Base-by-base conservation (phyloP, 495 filamentous ascomycete species). In the Parmelia sp. region DNA sequence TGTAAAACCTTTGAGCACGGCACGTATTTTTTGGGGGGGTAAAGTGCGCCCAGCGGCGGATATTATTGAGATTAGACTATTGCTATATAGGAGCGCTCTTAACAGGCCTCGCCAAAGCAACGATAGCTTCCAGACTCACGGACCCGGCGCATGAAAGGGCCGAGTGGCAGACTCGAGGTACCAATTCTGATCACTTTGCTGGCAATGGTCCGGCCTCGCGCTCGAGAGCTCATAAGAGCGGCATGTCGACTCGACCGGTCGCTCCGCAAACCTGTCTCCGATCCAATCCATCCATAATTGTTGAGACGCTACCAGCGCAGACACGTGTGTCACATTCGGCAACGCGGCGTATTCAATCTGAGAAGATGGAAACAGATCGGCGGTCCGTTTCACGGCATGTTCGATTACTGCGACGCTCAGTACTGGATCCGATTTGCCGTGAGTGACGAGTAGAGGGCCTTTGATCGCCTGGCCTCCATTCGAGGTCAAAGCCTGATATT, bases 1-100 rank as follows among this genome's bases (percentile, higher is more conserved):
- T 77, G 77, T 17, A 68, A 65, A 55, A 80, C 75, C 0, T 76
- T 83, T 27, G 81, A 82, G 61, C 80, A 83, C 51, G 79, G 76
- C 44, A 45, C 44, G 17, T 45, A 45, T n/a, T n/a, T n/a, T n/a
- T n/a, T n/a, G n/a, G n/a, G n/a, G n/a, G n/a, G n/a, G n/a, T n/a
- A n/a, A n/a, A n/a, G n/a, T n/a, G n/a, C n/a, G n/a, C 35, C 10
- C 35, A 36, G 5, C 35, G 10, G 35, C 35, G 5, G 35, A 36
- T 4, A 36, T 36, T 36, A 36, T 36, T 36, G 35, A 36, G 35
- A 36, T 10, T 36, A 36, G 35, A 36, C 35, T 36, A 36, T 36
- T 10, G 35, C 35, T 36, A 36, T 36, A 36, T 10, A 36, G 35
- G 5, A 36, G 4, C 35, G 35, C 35, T 36, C 35, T 10, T 36